phyloP scores from a whole-genome alignment of 228 moss, liverwort and hornwort genomes.

The Sphagnum magellanicum region DNA sequence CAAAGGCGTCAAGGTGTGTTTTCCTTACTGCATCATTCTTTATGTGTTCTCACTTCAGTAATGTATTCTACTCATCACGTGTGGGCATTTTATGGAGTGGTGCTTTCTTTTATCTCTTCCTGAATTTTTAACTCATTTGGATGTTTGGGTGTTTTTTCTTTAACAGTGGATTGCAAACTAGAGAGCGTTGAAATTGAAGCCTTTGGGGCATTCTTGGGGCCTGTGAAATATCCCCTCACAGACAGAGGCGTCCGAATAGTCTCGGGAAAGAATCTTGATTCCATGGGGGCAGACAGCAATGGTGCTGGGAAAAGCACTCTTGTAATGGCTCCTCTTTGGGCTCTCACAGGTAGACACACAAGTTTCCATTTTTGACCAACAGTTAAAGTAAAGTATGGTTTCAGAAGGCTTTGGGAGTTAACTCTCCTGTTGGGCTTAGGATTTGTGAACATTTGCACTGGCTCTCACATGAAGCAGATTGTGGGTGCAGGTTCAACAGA shows the following conservation, averaged over 20 bases:
- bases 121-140: neutral
- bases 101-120: neutral
- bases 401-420: no score
- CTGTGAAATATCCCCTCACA: constrained; percentile 64
- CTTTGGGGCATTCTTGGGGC: constrained; percentile 74
- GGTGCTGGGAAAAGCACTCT: constrained; percentile 96
- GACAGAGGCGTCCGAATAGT: constrained; percentile 83
- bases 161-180: constrained; percentile 72
- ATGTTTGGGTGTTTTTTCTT: neutral
- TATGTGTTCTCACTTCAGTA: neutral
- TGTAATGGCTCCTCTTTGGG: constrained; percentile 99
- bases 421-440: no score
- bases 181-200: constrained; percentile 79
- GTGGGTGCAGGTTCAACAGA: constrained; percentile 77
- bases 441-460: no score
- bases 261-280: constrained; percentile 85
- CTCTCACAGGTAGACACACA: constrained; percentile 69
- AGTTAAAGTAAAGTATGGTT: no score
- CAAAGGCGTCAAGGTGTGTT: constrained; percentile 72
- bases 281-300: constrained; percentile 88
- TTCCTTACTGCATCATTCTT: neutral
- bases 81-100: neutral
- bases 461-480: neutral
- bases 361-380: neutral
- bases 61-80: neutral